phyloP scores from a whole-genome alignment of 441 rosid species.

The Croton laevigatus region DNA sequence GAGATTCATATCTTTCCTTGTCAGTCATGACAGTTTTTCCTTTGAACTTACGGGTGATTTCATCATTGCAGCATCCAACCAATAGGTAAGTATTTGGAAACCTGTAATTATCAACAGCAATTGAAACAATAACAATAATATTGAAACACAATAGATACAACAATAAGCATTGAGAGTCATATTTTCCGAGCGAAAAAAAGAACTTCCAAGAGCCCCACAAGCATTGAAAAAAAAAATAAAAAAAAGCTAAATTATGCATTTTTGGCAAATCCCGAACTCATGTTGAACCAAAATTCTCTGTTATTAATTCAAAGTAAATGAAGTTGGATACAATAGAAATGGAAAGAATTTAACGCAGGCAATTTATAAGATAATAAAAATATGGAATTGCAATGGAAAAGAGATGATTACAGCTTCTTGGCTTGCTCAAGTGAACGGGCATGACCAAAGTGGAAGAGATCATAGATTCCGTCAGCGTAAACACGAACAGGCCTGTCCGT shows the following conservation, averaged over 20 bases:
- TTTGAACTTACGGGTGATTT: conserved; percentile 64
- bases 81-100: conserved; percentile 74
- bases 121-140: background rate
- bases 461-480: conserved; percentile 94
- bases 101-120: conserved; percentile 30
- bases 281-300: background rate
- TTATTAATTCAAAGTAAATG: background rate
- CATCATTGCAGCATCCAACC: conserved; percentile 89
- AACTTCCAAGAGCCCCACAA: background rate
- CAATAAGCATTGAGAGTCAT: background rate
- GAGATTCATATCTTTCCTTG: conserved; percentile 77
- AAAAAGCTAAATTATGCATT: background rate
- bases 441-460: conserved; percentile 92
- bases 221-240: background rate
- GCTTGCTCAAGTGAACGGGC: conserved; percentile 94
- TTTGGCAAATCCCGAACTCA: background rate
- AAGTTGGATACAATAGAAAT: background rate
- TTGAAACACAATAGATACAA: background rate
- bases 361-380: background rate
- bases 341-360: background rate
- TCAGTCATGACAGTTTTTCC: conserved; percentile 92
- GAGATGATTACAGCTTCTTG: conserved; percentile 54
- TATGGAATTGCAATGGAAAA: background rate
- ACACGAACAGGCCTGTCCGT: conserved; percentile 48
- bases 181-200: background rate